Evolutionary conservation across 331 rosid genomes (phyloP), one percentile per base, ranked within the genome.

Genomic region (Acacia concinna): DNA sequence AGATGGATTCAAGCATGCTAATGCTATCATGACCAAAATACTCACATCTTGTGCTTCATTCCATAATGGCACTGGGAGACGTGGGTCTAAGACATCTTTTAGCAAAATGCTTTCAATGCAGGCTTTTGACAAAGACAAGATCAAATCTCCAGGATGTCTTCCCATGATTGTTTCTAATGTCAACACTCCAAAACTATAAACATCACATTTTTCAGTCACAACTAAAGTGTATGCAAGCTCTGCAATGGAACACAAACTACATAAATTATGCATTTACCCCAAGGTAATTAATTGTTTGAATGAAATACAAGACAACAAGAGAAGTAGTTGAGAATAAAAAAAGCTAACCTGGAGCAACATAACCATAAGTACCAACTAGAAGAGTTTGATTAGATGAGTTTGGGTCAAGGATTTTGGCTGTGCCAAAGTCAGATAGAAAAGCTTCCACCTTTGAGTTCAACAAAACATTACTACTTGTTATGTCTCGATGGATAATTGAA

Each of bases 151-250:
- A 0, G 91, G 91, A 75, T 85, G 84, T 7, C 49, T 87, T 71
- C 93, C 89, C 76, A 79, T 85, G 71, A 87, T 57, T 73, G 75
- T 68, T 66, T 87, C 93, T 18, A 87, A 44, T 4, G 79, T 46
- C 49, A 85, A 82, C 4, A 80, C 64, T 21, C 79, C 75, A 66
- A 73, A 73, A 43, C 87, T 70, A 64, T 84, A 89, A 2, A 86
- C 74, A 54, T 87, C 90, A 30, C 86, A 75, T 64, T 83, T 83
- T 81, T 83, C 65, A 70, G 86, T 83, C 8, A 77, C 68, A 0
- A 0, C 25, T 41, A 78, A 40, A 5, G 90, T 85, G 37, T 66
- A 80, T 4, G 84, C 84, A 4, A 87, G 47, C 43, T 85, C 89
- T 83, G 65, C n/a, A 68, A 25, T 30, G 5, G 0, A 44, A 1